These are phyloP conservation scores for Metroxylon sagu DNA, from an alignment of 176 grass and related monocot genomes.

Conservation along the genomic window DNA sequence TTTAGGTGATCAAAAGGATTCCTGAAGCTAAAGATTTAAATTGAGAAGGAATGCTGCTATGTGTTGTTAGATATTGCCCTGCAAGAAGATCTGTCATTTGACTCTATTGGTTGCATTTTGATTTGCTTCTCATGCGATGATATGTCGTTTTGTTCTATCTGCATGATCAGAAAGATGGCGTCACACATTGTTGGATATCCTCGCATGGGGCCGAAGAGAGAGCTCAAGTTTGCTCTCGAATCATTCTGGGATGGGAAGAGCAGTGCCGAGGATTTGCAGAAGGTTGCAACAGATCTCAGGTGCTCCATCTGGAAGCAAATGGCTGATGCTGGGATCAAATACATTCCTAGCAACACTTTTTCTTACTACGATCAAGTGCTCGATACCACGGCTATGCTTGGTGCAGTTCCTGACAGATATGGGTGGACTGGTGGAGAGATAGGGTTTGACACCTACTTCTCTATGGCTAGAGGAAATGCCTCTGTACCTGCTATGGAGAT, in stretches of 20 bases:
- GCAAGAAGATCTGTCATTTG: no score
- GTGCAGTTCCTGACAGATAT: slow-evolving; percentile 82
- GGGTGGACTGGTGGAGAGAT: slow-evolving; percentile 76
- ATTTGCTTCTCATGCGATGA: no score
- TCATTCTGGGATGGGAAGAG: slow-evolving; percentile 98
- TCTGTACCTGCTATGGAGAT: slow-evolving; percentile 96
- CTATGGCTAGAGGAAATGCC: slow-evolving; percentile 93
- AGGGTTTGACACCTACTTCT: slow-evolving; percentile 78
- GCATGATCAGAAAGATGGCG: slow-evolving; percentile 56
- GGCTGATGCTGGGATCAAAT: slow-evolving; percentile 72
- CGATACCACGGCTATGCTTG: slow-evolving; percentile 89
- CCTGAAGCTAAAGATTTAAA: no score
- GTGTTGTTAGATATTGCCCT: no score
- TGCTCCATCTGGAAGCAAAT: slow-evolving; percentile 93
- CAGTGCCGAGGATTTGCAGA: slow-evolving; percentile 74
- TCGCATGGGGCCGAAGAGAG: slow-evolving; percentile 97
- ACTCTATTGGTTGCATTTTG: no score
- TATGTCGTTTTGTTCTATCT: neutral
- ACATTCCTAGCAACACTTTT: slow-evolving; percentile 96
- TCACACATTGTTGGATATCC: slow-evolving; percentile 97
- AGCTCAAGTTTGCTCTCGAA: slow-evolving; percentile 94
- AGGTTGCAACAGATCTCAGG: slow-evolving; percentile 67
- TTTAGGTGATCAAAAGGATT: no score
- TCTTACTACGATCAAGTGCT: slow-evolving; percentile 96
- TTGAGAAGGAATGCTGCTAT: no score